Percentiles rank a stretch among this genome's conserved stretches.
phyloP scores from a whole-genome alignment of 208 protist genomes.

The Trypanosoma theileri region DNA sequence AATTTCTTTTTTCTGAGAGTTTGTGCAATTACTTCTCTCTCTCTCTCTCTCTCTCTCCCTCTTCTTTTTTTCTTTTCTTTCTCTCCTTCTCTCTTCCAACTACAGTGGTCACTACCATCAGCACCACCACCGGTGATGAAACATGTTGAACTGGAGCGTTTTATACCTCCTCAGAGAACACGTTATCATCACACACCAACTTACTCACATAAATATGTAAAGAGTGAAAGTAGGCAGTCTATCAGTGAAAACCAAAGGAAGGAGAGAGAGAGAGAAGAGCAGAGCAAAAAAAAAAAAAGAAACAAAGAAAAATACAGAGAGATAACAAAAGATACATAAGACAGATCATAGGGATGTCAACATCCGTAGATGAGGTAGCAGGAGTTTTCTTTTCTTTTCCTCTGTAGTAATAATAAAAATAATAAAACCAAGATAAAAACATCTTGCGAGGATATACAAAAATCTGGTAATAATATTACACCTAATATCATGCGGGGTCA shows the following conservation, averaged over 20 bases:
- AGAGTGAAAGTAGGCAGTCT: too few species aligned
- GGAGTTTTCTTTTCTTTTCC: too few species aligned
- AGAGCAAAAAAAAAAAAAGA: slow-evolving; percentile 25
- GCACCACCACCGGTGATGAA: too few species aligned
- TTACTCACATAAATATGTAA: too few species aligned
- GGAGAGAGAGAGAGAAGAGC: slow-evolving; percentile 8
- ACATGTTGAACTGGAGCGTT: too few species aligned
- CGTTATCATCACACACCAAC: too few species aligned
- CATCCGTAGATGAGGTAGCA: too few species aligned
- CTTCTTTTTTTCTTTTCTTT: not conserved
- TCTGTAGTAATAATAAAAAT: too few species aligned
- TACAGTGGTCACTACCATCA: too few species aligned
- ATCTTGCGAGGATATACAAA: slow-evolving; percentile 11
- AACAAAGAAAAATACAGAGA: slow-evolving; percentile 11
- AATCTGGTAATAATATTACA: slow-evolving; percentile 1
- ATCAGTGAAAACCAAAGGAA: slow-evolving; percentile 1
- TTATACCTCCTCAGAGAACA: too few species aligned
- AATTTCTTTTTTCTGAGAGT: not conserved
- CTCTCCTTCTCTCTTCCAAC: too few species aligned
- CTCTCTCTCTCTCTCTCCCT: not conserved
- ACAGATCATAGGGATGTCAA: not conserved
- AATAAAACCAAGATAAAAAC: too few species aligned
- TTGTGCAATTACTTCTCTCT: not conserved
- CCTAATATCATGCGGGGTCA: not conserved
- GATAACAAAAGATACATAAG: not conserved